A percentile compares a stretch with the other conserved stretches of the same genome.
These are phyloP conservation scores for Trichoderma brevicompactum DNA, from an alignment of 2,329 filamentous ascomycete species.

Conservation along the genomic window DNA sequence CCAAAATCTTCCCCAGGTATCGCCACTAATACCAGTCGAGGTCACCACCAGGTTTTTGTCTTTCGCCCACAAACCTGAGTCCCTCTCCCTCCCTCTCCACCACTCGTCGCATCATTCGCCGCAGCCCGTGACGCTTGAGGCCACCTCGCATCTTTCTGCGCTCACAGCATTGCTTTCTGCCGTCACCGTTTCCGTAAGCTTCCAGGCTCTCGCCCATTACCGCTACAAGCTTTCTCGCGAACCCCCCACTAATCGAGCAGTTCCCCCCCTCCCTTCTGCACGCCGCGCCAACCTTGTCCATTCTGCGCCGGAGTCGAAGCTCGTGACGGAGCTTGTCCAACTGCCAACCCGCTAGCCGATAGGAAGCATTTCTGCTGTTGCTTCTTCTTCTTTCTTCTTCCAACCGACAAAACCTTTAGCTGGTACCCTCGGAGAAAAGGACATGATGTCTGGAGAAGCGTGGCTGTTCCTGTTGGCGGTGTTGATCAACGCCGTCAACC, in stretches of 20 bases:
- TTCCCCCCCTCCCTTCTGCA: constrained; percentile 20
- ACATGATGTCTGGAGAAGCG: constrained; percentile 89
- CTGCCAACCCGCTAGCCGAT: constrained; percentile 2
- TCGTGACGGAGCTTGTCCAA: constrained; percentile 28
- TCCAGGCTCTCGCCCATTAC: background rate
- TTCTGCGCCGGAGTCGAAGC: constrained; percentile 23
- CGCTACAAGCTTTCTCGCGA: constrained; percentile 15
- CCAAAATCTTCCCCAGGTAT: constrained; percentile 14
- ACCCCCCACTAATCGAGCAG: constrained; percentile 24
- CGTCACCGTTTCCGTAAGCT: background rate
- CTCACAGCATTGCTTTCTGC: constrained; percentile 8
- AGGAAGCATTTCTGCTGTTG: background rate
- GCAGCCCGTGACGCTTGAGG: constrained; percentile 2
- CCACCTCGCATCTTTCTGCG: constrained; percentile 24
- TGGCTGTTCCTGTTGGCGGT: constrained; percentile 98
- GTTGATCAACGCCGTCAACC: constrained; percentile 99
- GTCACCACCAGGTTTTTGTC: constrained; percentile 24
- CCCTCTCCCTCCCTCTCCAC: constrained; percentile 13
- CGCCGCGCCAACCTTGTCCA: constrained; percentile 7
- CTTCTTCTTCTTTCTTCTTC: background rate
- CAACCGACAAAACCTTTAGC: background rate
- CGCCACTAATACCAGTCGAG: constrained; percentile 18
- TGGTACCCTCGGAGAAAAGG: constrained; percentile 36
- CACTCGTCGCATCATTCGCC: constrained; percentile 9
- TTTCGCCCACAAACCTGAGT: constrained; percentile 18